These are phyloP conservation scores for Rhinocladiella similis DNA, from an alignment of 2,329 filamentous ascomycete species.

Conservation along the genomic window DNA sequence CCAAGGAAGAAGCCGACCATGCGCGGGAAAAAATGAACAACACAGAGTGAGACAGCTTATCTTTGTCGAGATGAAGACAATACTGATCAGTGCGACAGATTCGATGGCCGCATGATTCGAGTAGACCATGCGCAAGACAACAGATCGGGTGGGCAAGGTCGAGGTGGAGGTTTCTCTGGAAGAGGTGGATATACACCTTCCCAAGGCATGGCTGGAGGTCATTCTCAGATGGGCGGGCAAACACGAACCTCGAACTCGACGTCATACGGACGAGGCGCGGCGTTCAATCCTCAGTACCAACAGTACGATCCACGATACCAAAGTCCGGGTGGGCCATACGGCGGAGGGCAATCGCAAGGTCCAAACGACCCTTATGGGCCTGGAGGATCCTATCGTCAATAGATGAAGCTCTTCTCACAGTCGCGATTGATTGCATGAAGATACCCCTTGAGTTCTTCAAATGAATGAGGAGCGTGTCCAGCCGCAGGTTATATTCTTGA, in stretches of 20 bases:
- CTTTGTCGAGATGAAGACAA: conserved; percentile 3
- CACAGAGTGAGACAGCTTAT: conserved; percentile 64
- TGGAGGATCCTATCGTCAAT: conserved; percentile 23
- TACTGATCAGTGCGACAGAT: conserved; percentile 54
- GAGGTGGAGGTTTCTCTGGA: conserved; percentile 44
- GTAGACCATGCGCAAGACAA: conserved; percentile 94
- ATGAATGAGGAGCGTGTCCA: background rate
- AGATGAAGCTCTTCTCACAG: conserved; percentile 2
- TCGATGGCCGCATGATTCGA: conserved; percentile 90
- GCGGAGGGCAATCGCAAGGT: conserved; percentile 19
- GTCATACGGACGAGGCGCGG: conserved; percentile 33
- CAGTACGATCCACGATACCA: conserved; percentile 22
- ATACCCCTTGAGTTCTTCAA: conserved; percentile 6
- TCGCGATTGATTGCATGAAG: conserved; percentile 6
- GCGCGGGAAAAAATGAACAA: conserved; percentile 48
- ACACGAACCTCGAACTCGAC: conserved; percentile 27
- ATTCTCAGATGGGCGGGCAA: conserved; percentile 25
- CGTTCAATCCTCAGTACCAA: conserved; percentile 18
- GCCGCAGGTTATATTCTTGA: background rate
- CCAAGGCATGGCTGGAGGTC: conserved; percentile 38
- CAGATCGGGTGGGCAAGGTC: conserved; percentile 58
- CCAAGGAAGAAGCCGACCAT: conserved; percentile 42
- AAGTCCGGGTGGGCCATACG: conserved; percentile 28
- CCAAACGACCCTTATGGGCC: conserved; percentile 18
- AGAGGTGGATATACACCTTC: conserved; percentile 48